Base-by-base conservation (phyloP, 192 early-diverging fungal species). In the Oehlia diaphana region DNA sequence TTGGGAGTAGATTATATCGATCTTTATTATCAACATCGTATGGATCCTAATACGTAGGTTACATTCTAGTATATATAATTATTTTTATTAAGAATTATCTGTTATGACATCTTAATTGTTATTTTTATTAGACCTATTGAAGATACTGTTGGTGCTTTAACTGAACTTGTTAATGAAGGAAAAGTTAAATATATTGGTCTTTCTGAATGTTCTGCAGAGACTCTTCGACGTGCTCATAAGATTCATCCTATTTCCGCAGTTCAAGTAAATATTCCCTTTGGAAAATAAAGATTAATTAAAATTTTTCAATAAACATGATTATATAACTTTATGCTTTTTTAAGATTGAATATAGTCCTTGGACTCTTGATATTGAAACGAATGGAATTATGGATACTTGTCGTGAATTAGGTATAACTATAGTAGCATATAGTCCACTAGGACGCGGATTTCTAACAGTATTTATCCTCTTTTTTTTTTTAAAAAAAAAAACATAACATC, bases 401-500 rank as follows among this genome's bases (percentile, higher is more conserved):
- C 88, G 91, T 68, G 92, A 93, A 78, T 86, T 94, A 4, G 92
- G 92, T 49, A 85, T 95, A 62, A 91, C 87, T 19, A 79, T 93
- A 12, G 84, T 96, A 26, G 92, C 95, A 2, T 92, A 93, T 72
- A 91, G 92, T 9, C 93, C 92, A 4, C 78, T 95, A 4, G 93
- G 92, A 3, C 87, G 90, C 64, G 94, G 94, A 6, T 89, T 93
- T 53, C 77, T 94, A 69, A 90, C 90, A 2, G 69, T 71, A 44
- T 28, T 50, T 58, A 21, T 28, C 72, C 8, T 77, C 65, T 72
- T 81, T 42, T 65, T 50, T 50, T 37, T n/a, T 9, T 14, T 31
- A 31, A 76, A 37, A 19, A 53, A 19, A 47, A 47, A 7, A 44
- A 0, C 5, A 0, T 42, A 42, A 42, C 7, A 8, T 8, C 37